A percentile compares a stretch with the other conserved stretches of the same genome.
Evolutionary conservation across 768 basidiomycete genomes (phyloP).

Genomic region (Inosperma sp.): DNA sequence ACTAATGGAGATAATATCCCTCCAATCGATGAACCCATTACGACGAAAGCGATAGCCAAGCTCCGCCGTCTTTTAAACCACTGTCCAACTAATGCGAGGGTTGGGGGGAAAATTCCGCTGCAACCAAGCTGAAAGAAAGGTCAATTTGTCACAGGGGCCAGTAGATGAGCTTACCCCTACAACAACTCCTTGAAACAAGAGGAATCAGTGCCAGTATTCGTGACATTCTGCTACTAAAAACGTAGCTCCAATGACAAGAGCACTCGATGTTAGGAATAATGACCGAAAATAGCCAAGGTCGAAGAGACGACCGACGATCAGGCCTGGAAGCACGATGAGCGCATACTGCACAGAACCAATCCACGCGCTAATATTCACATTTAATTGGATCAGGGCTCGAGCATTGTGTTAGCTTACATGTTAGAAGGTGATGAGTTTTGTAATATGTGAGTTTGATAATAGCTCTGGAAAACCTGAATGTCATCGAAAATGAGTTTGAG

Average conservation of each 20-base stretch:
- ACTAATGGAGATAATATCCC: constrained; percentile 60
- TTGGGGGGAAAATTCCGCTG: constrained; percentile 28
- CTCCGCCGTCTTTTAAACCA: constrained; percentile 59
- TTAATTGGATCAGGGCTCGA: neutral
- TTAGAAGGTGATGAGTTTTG: constrained; percentile 47
- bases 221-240: constrained; percentile 67
- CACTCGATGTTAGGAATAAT: constrained; percentile 44
- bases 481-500: no score
- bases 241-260: constrained; percentile 47
- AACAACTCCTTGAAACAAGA: constrained; percentile 70
- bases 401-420: constrained; percentile 43
- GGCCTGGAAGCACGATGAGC: constrained; percentile 55
- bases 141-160: no score
- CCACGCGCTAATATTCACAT: constrained; percentile 52
- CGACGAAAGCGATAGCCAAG: constrained; percentile 49
- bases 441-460: constrained; percentile 56
- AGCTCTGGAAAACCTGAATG: constrained; percentile 54
- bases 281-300: constrained; percentile 63
- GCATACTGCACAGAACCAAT: constrained; percentile 72
- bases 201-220: constrained; percentile 71
- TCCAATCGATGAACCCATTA: constrained; percentile 55
- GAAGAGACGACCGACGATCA: constrained; percentile 64
- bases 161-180: no score
- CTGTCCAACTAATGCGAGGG: constrained; percentile 49
- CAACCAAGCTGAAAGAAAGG: constrained; percentile 17